Evolutionary conservation across 257 asterid genomes (phyloP).

Genomic region (Marsdenia floribunda): DNA sequence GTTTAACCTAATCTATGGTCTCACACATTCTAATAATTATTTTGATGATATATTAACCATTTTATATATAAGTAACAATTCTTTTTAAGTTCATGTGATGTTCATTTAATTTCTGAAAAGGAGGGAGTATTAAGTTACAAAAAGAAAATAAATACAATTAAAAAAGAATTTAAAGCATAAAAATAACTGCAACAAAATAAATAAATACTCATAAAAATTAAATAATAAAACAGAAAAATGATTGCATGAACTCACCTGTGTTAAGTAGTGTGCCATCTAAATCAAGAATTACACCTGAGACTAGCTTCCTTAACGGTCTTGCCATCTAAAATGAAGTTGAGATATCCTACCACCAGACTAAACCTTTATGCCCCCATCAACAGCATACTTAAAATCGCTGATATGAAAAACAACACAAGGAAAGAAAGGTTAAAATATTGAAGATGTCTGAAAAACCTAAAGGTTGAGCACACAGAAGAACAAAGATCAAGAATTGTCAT

Average conservation of each 20-base stretch:
- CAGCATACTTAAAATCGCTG: conserved; percentile 17
- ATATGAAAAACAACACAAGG: not conserved
- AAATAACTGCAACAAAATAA: not conserved
- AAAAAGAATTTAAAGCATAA: conserved; percentile 6
- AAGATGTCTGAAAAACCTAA: not conserved
- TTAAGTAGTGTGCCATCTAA: conserved; percentile 92
- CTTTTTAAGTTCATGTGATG: too few relatives aligned
- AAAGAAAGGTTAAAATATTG: not conserved
- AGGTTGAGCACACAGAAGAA: not conserved
- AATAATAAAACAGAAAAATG: not conserved
- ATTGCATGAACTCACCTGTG: conserved; percentile 51
- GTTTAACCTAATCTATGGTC: too few relatives aligned
- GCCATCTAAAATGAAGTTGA: conserved; percentile 31
- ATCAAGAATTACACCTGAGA: conserved; percentile 74
- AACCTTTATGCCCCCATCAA: conserved; percentile 17
- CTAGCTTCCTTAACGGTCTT: conserved; percentile 51
- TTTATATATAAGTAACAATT: too few relatives aligned
- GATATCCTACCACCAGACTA: conserved; percentile 2
- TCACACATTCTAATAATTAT: too few relatives aligned
- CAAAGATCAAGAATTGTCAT: not conserved
- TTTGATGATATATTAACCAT: too few relatives aligned
- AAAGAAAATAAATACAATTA: not conserved
- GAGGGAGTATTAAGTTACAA: too few relatives aligned
- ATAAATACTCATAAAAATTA: not conserved
- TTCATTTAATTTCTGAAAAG: too few relatives aligned